These are phyloP conservation scores for Aspergillus versicolor DNA, from an alignment of 2,329 filamentous ascomycete genomes.

Conservation along the genomic window DNA sequence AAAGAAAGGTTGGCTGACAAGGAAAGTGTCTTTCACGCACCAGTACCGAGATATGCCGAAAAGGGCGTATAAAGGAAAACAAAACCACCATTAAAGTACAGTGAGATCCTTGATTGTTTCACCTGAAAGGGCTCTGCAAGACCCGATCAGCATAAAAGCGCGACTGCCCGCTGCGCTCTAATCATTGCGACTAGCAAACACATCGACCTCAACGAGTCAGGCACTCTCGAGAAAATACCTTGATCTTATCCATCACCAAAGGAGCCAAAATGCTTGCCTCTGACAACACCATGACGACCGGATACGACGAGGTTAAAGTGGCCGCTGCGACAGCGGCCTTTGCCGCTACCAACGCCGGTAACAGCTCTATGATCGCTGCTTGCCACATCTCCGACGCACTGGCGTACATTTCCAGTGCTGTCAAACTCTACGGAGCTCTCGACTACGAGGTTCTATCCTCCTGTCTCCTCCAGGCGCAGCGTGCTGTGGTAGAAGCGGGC, in stretches of 20 bases:
- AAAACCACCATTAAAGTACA: no score
- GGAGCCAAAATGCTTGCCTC: background rate
- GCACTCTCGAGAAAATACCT: background rate
- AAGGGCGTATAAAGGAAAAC: no score
- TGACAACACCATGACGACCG: background rate
- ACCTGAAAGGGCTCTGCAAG: background rate
- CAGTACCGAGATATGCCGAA: no score
- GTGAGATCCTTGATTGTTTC: no score
- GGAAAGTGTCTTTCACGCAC: no score
- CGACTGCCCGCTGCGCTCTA: background rate
- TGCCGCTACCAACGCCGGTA: background rate
- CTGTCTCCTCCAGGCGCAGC: background rate
- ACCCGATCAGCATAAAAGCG: background rate
- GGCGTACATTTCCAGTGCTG: background rate
- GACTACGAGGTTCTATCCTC: background rate
- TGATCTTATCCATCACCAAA: background rate
- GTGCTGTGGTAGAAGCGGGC: background rate
- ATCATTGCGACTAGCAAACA: background rate
- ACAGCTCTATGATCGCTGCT: background rate
- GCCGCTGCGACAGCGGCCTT: background rate
- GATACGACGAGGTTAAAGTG: background rate
- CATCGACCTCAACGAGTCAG: background rate
- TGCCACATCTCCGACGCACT: background rate
- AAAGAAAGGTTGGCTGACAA: no score
- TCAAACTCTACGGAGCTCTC: background rate